Evolutionary conservation across 139 green algal species (phyloP), one percentile per base, ranked within the genome.

Genomic region (Asterochloris sp.): DNA sequence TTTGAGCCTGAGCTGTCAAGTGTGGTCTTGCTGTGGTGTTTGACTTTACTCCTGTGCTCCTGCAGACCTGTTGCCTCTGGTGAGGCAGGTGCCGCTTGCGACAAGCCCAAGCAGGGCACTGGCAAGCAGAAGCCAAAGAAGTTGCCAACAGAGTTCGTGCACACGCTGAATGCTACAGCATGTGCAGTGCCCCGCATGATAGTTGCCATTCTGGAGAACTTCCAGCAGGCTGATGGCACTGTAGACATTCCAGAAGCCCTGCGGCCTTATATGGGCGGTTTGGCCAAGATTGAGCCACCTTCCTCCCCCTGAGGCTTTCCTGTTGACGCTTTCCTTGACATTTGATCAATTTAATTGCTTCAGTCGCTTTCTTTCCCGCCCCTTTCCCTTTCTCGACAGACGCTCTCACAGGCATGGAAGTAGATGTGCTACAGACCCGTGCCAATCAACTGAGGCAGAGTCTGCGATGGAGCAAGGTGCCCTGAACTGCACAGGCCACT

Each of bases 151-250:
- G 86, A 92, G 78, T 99, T 97, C 88, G 94, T 95, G 78, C 97
- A 99, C 87, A 99, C 97, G 11, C 90, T 99, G 12, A 99, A 99
- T 84, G 97, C 94, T 0, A 99, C 97, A 13, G 97, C 95, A 16
- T 97, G 93, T 79, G 97, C 97, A 0, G 96, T 99, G 69, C 97
- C 97, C 19, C 91, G 97, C 54, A 95, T 99, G 92, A 96, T 99
- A 77, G 91, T 99, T 27, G 90, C 94, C 12, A 98, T 99, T 67
- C 83, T 99, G 26, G 97, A 99, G 88, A 99, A 98, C 84, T 97
- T 95, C 85, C 97, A 99, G 86, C 86, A 96, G 79, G 93, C 88
- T 27, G 97, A 99, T 84, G 97, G 97, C 68, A 93, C 83, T 19
- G 93, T 99, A 74, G 78, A 93, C 19, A 83, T 99, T 0, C 97